Conservation (phyloP, 345 rosid species). For the Turritis glabra region DNA sequence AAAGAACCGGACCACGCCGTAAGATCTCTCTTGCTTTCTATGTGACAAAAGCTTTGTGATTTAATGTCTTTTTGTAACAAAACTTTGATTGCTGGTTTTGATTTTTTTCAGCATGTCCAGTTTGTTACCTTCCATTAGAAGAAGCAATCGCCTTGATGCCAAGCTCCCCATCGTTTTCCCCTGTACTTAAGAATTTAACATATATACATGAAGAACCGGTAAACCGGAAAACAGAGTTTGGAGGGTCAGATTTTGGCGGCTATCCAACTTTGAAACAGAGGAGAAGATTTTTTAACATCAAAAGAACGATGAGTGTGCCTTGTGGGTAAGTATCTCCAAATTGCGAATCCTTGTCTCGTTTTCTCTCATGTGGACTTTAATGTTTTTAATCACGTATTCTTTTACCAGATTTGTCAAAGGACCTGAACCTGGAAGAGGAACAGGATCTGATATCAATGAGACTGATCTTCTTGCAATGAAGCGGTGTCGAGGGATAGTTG, state of each 20-base stretch:
- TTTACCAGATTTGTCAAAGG: conserved; percentile 71
- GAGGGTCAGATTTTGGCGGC: conserved; percentile 95
- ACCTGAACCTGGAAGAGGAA: conserved; percentile 62
- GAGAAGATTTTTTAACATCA: conserved; percentile 64
- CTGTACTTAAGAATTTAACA: conserved; percentile 59
- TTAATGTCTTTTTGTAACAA: neutral
- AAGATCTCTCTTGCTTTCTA: too few relatives aligned
- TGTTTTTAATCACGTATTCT: too few relatives aligned
- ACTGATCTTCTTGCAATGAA: conserved; percentile 77
- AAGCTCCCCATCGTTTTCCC: too few relatives aligned
- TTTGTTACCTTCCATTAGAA: conserved; percentile 86
- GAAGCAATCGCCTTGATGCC: too few relatives aligned
- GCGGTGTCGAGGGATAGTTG: conserved; percentile 72
- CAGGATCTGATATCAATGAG: conserved; percentile 75
- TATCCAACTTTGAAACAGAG: conserved; percentile 77
- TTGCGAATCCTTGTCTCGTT: too few relatives aligned
- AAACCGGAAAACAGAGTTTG: conserved; percentile 62
- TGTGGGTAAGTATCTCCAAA: neutral
- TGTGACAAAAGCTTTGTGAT: too few relatives aligned
- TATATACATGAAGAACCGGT: conserved; percentile 62
- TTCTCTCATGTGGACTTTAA: too few relatives aligned
- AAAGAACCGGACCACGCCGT: neutral
- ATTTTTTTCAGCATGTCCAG: conserved; percentile 72
- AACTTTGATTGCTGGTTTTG: neutral
- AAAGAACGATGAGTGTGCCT: conserved; percentile 66